Evolutionary conservation across 331 rosid species (phyloP), one percentile per base, ranked within the genome.

Genomic region (Quercus tomentella): DNA sequence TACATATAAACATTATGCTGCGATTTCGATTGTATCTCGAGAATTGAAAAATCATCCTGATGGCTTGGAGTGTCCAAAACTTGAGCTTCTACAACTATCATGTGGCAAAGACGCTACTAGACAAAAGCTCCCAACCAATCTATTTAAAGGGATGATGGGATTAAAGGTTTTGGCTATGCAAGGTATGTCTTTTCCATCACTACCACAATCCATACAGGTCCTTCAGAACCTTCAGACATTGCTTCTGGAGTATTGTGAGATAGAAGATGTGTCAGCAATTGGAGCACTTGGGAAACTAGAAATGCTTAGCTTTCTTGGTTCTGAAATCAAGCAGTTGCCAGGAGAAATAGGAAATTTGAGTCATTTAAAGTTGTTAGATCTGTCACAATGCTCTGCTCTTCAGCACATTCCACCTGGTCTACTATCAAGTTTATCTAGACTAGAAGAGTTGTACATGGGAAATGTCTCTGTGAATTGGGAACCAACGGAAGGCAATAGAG

Each of bases 381-480:
- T 85, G 31, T 56, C 80, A 1, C 55, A 7, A 28, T 85, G 91
- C 0, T 1, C 2, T 18, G 0, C 4, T 7, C 74, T 83, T 21
- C 0, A 0, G 0, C 28, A 14, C 43, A 78, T 83, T 52, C 70
- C 80, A 18, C 5, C 56, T 9, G 80, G 80, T 75, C 83, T 74
- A 10, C 17, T 88, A 0, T 52, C 77, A 12, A 63, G 76, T 10
- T 66, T 86, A 7, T 28, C 78, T 26, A 3, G 5, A 3, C 61
- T 88, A 18, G 84, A 88, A 77, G 89, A 86, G 30, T 77, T 86
- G 68, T 83, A 86, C 77, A n/a, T 81, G 8, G 20, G 35, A 41
- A 58, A 49, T 1, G 18, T 15, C 5, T 76, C 76, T n/a, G 18
- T 26, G 3, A 58, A 70, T 17, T 58, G 68, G 43, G 51, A 55